Evolutionary conservation across 306 rosid species (phyloP).

Genomic region (Dalbergia oliveri): DNA sequence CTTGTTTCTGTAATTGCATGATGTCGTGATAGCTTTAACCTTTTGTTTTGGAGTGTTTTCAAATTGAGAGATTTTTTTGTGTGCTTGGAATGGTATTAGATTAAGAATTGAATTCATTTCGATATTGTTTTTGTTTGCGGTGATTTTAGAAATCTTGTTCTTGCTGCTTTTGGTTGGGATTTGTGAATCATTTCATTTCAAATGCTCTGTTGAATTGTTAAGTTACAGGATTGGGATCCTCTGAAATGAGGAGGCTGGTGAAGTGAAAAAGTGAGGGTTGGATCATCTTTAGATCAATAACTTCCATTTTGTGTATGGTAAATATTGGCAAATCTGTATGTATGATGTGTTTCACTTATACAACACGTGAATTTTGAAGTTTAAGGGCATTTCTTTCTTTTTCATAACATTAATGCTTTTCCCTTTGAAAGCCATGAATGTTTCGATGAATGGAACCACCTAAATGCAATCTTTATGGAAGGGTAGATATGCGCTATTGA

Average conservation of each 20-base stretch:
- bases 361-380: slow-evolving; percentile 2
- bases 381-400: neutral
- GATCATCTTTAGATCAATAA: no score
- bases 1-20: slow-evolving; percentile 20
- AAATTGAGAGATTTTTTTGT: neutral
- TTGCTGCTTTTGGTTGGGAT: neutral
- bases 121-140: neutral
- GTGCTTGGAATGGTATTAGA: slow-evolving; percentile 21
- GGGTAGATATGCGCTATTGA: neutral
- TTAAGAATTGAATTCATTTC: slow-evolving; percentile 1
- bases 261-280: no score
- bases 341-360: neutral
- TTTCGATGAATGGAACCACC: slow-evolving; percentile 8
- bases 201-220: slow-evolving; percentile 9
- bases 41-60: neutral
- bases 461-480: slow-evolving; percentile 3
- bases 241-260: no score
- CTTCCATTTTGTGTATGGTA: no score
- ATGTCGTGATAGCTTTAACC: neutral
- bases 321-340: slow-evolving; percentile 10
- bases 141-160: slow-evolving; percentile 20
- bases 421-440: neutral
- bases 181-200: slow-evolving; percentile 9
- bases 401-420: neutral
- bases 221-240: neutral